phyloP scores from a whole-genome alignment of 441 rosid genomes.

The Erysimum pusillum region DNA sequence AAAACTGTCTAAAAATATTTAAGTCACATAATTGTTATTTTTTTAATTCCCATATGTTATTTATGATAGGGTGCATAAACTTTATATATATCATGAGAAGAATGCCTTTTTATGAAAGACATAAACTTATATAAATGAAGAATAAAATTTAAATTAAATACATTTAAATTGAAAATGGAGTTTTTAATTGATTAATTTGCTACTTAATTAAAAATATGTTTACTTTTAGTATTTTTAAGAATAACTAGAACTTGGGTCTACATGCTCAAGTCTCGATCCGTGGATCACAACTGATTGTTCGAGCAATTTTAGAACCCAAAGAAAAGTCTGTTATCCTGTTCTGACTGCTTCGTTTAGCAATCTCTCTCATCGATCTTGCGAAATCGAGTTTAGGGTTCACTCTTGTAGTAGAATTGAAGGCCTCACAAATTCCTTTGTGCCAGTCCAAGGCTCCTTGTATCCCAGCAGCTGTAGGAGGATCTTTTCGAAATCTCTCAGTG shows the following conservation, averaged over 20 bases:
- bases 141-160: no score
- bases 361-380: constrained; percentile 25
- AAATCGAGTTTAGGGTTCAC: constrained; percentile 38
- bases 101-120: no score
- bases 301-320: constrained; percentile 17
- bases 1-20: no score
- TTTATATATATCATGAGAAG: no score
- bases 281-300: constrained; percentile 35
- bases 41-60: no score
- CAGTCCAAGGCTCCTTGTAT: constrained; percentile 36
- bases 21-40: no score
- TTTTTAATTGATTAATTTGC: no score
- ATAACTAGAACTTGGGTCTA: background rate
- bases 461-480: background rate
- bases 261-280: background rate
- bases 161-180: no score
- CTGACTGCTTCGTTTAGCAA: constrained; percentile 24
- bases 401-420: constrained; percentile 34
- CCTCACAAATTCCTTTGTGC: constrained; percentile 26
- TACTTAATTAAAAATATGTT: no score
- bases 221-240: background rate
- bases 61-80: no score
- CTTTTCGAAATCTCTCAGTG: constrained; percentile 21
- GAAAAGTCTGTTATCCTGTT: background rate
- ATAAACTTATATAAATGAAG: no score